Evolutionary conservation across 768 basidiomycete genomes (phyloP).

Genomic region (Chalciporus chontae): DNA sequence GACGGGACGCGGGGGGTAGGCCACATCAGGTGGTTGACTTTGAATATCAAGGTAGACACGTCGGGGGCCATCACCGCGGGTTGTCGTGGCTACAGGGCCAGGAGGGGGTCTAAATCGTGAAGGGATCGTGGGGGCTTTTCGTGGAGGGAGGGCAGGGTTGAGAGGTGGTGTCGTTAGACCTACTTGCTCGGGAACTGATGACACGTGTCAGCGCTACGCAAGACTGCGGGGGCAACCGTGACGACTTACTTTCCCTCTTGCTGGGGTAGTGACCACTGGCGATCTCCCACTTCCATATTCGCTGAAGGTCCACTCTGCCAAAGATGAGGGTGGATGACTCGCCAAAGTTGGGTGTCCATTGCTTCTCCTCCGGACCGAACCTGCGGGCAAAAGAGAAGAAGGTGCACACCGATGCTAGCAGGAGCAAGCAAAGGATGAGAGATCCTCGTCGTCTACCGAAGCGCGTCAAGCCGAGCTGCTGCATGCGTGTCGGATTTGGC

Average conservation of each 20-base stretch:
- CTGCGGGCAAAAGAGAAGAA: constrained; percentile 59
- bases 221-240: not conserved
- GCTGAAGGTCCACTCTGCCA: constrained; percentile 72
- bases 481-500: constrained; percentile 58
- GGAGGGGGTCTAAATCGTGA: constrained; percentile 46
- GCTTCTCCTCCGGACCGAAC: constrained; percentile 57
- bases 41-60: constrained; percentile 76
- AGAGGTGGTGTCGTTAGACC: constrained; percentile 50
- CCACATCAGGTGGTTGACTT: constrained; percentile 55
- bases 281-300: constrained; percentile 96
- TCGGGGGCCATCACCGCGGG: constrained; percentile 72
- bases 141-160: constrained; percentile 75
- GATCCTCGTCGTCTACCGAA: constrained; percentile 59
- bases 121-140: constrained; percentile 42
- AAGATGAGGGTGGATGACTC: constrained; percentile 74
- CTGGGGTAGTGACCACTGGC: constrained; percentile 93
- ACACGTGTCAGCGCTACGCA: not conserved
- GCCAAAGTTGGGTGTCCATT: constrained; percentile 57
- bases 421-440: constrained; percentile 45
- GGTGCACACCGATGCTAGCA: constrained; percentile 48
- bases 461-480: constrained; percentile 51
- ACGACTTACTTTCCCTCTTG: constrained; percentile 61
- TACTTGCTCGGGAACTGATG: constrained; percentile 67
- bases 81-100: constrained; percentile 47
- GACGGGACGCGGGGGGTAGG: constrained; percentile 85